phyloP scores from a whole-genome alignment of 2,329 filamentous ascomycete genomes.

The Penicillium occitanis region DNA sequence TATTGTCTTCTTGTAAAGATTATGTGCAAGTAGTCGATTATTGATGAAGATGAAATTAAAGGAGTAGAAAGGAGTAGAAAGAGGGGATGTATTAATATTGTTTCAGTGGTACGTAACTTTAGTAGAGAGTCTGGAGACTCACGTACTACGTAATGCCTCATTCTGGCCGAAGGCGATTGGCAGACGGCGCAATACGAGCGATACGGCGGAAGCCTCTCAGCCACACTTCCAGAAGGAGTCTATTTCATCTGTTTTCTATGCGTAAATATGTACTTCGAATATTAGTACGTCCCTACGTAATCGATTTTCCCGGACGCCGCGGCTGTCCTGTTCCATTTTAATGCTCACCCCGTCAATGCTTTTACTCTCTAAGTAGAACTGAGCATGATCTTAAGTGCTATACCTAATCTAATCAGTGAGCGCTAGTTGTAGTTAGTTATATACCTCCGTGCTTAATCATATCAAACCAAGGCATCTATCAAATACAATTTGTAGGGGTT shows the following conservation, averaged over 20 bases:
- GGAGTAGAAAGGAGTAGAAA: neutral
- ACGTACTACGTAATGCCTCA: conserved; percentile 12
- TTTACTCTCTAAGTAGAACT: neutral
- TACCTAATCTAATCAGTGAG: too few species aligned
- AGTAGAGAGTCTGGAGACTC: neutral
- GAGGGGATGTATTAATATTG: neutral
- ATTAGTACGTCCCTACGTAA: neutral
- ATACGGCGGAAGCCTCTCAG: neutral
- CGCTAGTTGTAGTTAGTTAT: too few species aligned
- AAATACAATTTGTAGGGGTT: too few species aligned
- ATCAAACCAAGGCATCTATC: too few species aligned
- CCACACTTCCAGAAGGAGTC: conserved; percentile 1
- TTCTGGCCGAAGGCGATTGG: neutral
- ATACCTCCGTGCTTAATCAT: too few species aligned
- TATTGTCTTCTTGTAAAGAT: neutral
- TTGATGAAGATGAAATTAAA: neutral
- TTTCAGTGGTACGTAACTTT: too few species aligned
- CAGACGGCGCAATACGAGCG: neutral
- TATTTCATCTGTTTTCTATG: neutral
- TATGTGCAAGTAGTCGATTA: neutral
- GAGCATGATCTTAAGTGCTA: neutral
- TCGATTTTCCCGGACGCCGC: neutral
- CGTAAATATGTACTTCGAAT: too few species aligned
- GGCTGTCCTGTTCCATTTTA: neutral
- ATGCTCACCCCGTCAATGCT: neutral